Conservation (phyloP, 2,329 filamentous ascomycete species). For the Xylariaceae sp. region DNA sequence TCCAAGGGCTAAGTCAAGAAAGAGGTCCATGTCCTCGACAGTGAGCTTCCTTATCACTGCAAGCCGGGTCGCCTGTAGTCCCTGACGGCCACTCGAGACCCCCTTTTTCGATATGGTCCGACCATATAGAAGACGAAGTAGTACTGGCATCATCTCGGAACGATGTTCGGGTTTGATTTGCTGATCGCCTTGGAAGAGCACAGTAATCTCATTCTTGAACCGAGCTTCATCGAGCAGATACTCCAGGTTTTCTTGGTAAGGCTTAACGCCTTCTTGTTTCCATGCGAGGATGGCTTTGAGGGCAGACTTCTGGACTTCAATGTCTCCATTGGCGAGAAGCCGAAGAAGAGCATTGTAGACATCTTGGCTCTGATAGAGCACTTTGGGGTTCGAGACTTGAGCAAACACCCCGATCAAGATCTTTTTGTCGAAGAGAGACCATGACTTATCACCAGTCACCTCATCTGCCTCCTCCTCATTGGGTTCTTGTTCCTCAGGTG, state of each 20-base stretch:
- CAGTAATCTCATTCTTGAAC: constrained; percentile 89
- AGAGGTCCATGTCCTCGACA: constrained; percentile 66
- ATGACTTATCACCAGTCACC: constrained; percentile 32
- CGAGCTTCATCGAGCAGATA: constrained; percentile 84
- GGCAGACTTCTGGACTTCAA: constrained; percentile 78
- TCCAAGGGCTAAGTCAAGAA: constrained; percentile 75
- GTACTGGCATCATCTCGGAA: constrained; percentile 68
- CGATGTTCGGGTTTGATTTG: constrained; percentile 69
- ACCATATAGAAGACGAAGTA: constrained; percentile 83
- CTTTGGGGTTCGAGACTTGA: constrained; percentile 78
- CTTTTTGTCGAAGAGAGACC: constrained; percentile 76
- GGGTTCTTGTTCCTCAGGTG: constrained; percentile 36
- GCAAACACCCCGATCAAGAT: constrained; percentile 73
- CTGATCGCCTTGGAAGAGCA: constrained; percentile 72
- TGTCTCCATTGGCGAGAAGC: constrained; percentile 79
- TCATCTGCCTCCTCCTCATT: constrained; percentile 12
- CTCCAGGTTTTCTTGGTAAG: constrained; percentile 78
- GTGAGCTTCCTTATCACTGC: constrained; percentile 73
- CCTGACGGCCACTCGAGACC: constrained; percentile 66
- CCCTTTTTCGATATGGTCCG: constrained; percentile 78
- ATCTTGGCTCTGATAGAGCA: constrained; percentile 68
- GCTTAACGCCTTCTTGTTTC: constrained; percentile 69
- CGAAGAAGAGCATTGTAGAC: constrained; percentile 69
- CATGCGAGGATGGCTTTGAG: constrained; percentile 81
- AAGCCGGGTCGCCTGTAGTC: constrained; percentile 73